Evolutionary conservation across 345 rosid genomes (phyloP).

Genomic region (Stellera chamaejasme): DNA sequence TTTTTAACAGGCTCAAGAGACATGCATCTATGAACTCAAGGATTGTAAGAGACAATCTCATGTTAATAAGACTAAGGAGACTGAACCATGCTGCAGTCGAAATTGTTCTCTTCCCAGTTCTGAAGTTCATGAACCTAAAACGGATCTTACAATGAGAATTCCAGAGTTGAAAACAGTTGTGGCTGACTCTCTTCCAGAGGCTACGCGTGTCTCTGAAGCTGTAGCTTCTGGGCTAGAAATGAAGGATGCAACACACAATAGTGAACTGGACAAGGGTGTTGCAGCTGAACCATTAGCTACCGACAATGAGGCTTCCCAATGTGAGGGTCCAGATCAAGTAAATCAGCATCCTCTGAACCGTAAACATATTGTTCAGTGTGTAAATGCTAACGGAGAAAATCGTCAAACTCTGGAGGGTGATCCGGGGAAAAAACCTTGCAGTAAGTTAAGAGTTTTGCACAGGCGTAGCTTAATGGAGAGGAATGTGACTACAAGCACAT

Average conservation of each 20-base stretch:
- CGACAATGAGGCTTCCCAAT: neutral
- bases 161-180: slow-evolving; percentile 33
- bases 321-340: neutral
- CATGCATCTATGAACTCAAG: neutral
- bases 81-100: neutral
- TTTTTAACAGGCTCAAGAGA: neutral
- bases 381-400: neutral
- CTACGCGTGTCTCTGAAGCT: slow-evolving; percentile 23
- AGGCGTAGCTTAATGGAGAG: slow-evolving; percentile 48
- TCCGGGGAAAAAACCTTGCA: slow-evolving; percentile 12
- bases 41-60: slow-evolving; percentile 11
- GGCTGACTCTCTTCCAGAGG: slow-evolving; percentile 45
- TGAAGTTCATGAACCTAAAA: slow-evolving; percentile 27
- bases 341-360: no score
- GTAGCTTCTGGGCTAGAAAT: slow-evolving; percentile 15
- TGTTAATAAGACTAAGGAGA: slow-evolving; percentile 18
- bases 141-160: slow-evolving; percentile 29
- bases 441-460: slow-evolving; percentile 12
- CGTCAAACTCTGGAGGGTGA: slow-evolving; percentile 11
- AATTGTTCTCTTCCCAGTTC: slow-evolving; percentile 12
- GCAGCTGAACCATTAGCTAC: neutral
- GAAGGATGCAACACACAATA: neutral
- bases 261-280: slow-evolving; percentile 6
- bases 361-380: neutral
- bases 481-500: slow-evolving; percentile 35